Conservation (phyloP, 768 basidiomycete genomes). For the Russula brevipes region DNA sequence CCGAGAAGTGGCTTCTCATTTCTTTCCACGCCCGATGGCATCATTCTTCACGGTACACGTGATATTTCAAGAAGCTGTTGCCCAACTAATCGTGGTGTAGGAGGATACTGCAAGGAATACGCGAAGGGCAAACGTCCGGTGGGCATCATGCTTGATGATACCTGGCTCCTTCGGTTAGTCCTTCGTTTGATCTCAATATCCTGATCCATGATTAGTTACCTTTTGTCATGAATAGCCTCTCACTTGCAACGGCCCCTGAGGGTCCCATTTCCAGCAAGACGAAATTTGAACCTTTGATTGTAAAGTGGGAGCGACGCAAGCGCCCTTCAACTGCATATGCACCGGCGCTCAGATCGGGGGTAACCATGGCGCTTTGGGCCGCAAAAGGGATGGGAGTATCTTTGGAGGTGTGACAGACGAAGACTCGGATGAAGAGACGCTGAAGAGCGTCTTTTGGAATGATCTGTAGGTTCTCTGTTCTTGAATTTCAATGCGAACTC, state of each 20-base stretch:
- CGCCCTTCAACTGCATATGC: slow-evolving; percentile 62
- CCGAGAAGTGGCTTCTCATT: slow-evolving; percentile 84
- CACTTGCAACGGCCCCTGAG: slow-evolving; percentile 18
- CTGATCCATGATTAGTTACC: neutral
- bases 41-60: slow-evolving; percentile 65
- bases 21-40: slow-evolving; percentile 68
- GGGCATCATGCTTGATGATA: slow-evolving; percentile 86
- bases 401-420: slow-evolving; percentile 91
- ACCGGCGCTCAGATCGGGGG: slow-evolving; percentile 69
- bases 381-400: slow-evolving; percentile 64
- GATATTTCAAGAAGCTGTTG: neutral
- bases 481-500: neutral
- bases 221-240: neutral
- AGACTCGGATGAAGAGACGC: slow-evolving; percentile 74
- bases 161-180: slow-evolving; percentile 75
- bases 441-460: slow-evolving; percentile 85
- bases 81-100: slow-evolving; percentile 34
- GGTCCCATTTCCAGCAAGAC: slow-evolving; percentile 32
- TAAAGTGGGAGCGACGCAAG: slow-evolving; percentile 88
- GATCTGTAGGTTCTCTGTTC: slow-evolving; percentile 53
- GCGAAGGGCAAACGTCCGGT: slow-evolving; percentile 76
- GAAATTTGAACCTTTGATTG: slow-evolving; percentile 42
- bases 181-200: neutral
- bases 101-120: slow-evolving; percentile 91
- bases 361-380: slow-evolving; percentile 81